phyloP scores from a whole-genome alignment of 805 yeast genomes.

The Kuraishia hungarica region DNA sequence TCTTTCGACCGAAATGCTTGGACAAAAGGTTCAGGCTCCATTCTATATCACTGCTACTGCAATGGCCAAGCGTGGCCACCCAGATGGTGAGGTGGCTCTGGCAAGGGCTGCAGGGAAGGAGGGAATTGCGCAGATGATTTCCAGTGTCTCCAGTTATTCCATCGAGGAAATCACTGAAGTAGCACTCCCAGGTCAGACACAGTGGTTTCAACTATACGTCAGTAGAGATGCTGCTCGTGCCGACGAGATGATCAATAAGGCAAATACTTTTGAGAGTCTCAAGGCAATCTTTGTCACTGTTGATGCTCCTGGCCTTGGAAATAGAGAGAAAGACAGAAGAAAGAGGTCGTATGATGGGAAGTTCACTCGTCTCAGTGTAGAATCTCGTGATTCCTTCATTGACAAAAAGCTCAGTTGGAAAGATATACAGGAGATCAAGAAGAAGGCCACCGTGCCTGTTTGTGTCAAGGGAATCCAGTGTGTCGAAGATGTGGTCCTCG shows the following conservation, averaged over 20 bases:
- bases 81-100: conserved; percentile 33
- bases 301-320: conserved; percentile 34
- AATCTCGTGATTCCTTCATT: conserved; percentile 4
- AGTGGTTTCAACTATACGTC: conserved; percentile 33
- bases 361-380: not conserved
- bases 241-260: conserved; percentile 20
- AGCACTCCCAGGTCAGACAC: conserved; percentile 26
- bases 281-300: conserved; percentile 32
- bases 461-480: conserved; percentile 56
- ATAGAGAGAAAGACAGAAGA: conserved; percentile 33
- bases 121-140: conserved; percentile 34
- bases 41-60: conserved; percentile 38
- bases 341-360: conserved; percentile 5
- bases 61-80: conserved; percentile 32
- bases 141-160: conserved; percentile 35
- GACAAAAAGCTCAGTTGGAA: conserved; percentile 24
- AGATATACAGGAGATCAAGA: conserved; percentile 17
- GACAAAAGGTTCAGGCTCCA: conserved; percentile 27
- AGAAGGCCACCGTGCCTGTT: conserved; percentile 31
- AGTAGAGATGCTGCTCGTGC: conserved; percentile 22
- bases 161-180: conserved; percentile 33
- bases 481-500: conserved; percentile 52
- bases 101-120: conserved; percentile 29
- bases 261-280: conserved; percentile 22
- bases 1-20: conserved; percentile 29